Percentiles rank a stretch among this genome's conserved stretches.
Conservation (phyloP, 192 early-diverging fungal genomes). For the Dimargaris cristalligena region DNA sequence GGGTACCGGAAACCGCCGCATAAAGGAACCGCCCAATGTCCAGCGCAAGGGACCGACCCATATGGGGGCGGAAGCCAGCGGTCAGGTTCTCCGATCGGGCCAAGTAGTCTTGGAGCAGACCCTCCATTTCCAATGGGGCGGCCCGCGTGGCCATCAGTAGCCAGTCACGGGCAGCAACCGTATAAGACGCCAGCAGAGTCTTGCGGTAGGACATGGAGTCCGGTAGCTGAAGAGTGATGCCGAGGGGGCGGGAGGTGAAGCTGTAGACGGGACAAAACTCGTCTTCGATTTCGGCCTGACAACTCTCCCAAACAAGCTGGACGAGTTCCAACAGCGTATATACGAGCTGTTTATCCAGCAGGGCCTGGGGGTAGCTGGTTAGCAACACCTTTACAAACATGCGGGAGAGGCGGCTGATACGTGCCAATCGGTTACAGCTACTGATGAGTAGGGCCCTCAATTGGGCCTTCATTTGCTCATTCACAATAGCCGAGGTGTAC, state of each 20-base stretch:
- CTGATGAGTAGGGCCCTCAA: conserved; percentile 43
- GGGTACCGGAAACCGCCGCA: conserved; percentile 6
- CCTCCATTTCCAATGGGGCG: conserved; percentile 52
- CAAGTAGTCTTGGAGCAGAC: conserved; percentile 49
- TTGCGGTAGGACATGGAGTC: conserved; percentile 59
- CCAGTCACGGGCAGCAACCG: conserved; percentile 48
- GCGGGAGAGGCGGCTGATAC: conserved; percentile 46
- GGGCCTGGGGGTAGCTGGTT: conserved; percentile 46
- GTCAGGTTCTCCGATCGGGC: conserved; percentile 38
- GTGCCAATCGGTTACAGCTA: conserved; percentile 48
- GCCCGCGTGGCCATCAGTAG: conserved; percentile 37
- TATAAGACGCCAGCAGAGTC: conserved; percentile 39
- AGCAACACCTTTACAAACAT: conserved; percentile 45
- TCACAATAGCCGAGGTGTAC: conserved; percentile 8
- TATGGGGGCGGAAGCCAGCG: conserved; percentile 37
- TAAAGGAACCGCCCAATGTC: conserved; percentile 30
- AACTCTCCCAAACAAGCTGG: conserved; percentile 59
- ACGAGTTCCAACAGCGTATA: conserved; percentile 68
- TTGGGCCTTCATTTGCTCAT: conserved; percentile 21
- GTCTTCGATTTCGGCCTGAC: conserved; percentile 57
- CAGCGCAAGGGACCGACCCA: conserved; percentile 53
- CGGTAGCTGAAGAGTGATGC: conserved; percentile 46
- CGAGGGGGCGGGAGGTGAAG: conserved; percentile 41
- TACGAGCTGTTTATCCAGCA: conserved; percentile 55
- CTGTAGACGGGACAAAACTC: conserved; percentile 59